Evolutionary conservation across 2,329 filamentous ascomycete species (phyloP), one percentile per base, ranked within the genome.

Genomic region (Fusarium guadeloupense): DNA sequence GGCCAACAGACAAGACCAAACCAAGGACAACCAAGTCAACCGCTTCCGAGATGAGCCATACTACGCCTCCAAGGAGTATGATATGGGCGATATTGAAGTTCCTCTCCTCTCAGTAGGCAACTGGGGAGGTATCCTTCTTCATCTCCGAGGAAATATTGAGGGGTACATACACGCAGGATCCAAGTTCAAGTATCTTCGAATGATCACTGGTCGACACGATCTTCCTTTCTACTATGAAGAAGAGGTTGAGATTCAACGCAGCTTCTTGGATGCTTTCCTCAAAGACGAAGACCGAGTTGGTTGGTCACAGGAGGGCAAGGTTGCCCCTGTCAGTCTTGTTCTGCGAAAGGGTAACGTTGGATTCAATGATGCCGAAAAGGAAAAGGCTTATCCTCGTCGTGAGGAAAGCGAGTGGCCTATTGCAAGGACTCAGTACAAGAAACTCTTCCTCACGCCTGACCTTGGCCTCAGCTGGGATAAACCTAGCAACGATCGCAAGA

Each of bases 181-280:
- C 1, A 78, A 85, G 54, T 77, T 86, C 58, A 91, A 91, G 71
- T 92, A 88, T 62, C 78, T 91, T 1, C 83, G 88, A 7, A 85
- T 90, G 70, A 88, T 91, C 68, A 87, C 84, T 1, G 89, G 89
- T 3, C 81, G 89, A 0, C 89, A 92, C 59, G 89, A 91, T 65
- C 77, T 91, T 2, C 89, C 89, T 0, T 91, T 91, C 71, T 92
- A 90, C 74, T 90, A 90, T 69, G 72, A 82, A 1, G 85, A 90
- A 41, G 86, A 90, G 59, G 88, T 89, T 0, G 85, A 89, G 57
- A 65, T 91, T 0, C 89, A 91, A 68, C 80, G 78, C 40, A 85
- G 83, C 62, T 92, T 92, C 71, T 75, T 91, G 0, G 86, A 90
- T 54, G 88, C 88, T 0, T 92, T 92, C 68, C 79, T 92, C 30